Conservation (phyloP, 306 rosid genomes). For the Cicer pinnatifidum region DNA sequence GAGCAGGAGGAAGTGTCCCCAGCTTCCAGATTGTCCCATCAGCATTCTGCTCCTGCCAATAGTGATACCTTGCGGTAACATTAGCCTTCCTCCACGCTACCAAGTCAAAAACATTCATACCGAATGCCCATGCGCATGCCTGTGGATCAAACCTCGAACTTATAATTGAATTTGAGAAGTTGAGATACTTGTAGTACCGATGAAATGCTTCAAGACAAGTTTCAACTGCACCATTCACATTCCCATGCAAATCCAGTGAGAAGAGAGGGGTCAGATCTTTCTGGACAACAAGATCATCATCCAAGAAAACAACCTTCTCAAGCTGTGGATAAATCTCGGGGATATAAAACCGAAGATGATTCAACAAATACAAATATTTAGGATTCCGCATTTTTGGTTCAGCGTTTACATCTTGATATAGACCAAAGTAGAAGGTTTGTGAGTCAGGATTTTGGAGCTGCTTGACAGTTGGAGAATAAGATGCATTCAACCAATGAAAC, state of each 20-base stretch:
- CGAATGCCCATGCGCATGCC: constrained; percentile 99
- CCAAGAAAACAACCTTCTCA: constrained; percentile 96
- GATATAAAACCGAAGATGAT: constrained; percentile 92
- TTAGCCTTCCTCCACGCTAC: constrained; percentile 92
- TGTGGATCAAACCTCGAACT: constrained; percentile 96
- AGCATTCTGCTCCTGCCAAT: constrained; percentile 92
- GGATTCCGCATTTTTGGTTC: constrained; percentile 77
- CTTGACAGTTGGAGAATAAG: constrained; percentile 75
- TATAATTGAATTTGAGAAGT: constrained; percentile 83
- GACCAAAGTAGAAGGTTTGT: constrained; percentile 69
- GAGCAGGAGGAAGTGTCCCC: constrained; percentile 96
- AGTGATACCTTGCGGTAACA: constrained; percentile 81
- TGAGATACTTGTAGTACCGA: constrained; percentile 91
- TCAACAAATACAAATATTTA: constrained; percentile 69
- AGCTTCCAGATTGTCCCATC: constrained; percentile 88
- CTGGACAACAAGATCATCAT: constrained; percentile 93
- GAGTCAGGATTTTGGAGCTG: constrained; percentile 70
- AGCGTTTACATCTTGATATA: constrained; percentile 60
- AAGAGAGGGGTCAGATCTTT: constrained; percentile 96
- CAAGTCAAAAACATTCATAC: constrained; percentile 92
- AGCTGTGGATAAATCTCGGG: constrained; percentile 97
- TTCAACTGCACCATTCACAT: constrained; percentile 98
- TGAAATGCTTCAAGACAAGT: constrained; percentile 98
- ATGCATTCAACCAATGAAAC: constrained; percentile 82
- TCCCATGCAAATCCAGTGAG: constrained; percentile 91